Percentiles rank a stretch among this genome's conserved stretches.
phyloP scores from a whole-genome alignment of 495 filamentous ascomycete genomes.

The Penicillium flavigenum region DNA sequence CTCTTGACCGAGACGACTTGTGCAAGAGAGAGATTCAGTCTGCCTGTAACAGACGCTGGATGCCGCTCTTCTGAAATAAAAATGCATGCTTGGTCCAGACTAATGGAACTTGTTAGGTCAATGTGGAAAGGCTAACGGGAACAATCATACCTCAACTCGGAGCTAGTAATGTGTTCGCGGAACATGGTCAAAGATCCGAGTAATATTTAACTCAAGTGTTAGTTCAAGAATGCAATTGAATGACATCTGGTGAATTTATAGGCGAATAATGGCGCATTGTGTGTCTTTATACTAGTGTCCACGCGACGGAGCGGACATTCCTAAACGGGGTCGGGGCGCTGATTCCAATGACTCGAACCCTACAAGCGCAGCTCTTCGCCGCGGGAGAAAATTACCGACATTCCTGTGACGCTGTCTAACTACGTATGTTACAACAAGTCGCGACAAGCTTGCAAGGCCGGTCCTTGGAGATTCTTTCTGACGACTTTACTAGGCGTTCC shows the following conservation, averaged over 20 bases:
- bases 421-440: not conserved
- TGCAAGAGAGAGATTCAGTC: constrained; percentile 14
- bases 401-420: constrained; percentile 3
- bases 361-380: constrained; percentile 3
- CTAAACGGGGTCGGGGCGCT: constrained; percentile 15
- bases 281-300: constrained; percentile 5
- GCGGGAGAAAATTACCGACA: not conserved
- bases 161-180: not conserved
- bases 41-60: constrained; percentile 18
- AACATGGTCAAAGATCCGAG: constrained; percentile 1
- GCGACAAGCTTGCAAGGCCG: not conserved
- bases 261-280: constrained; percentile 3
- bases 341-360: not conserved
- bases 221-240: not conserved
- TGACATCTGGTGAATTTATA: not conserved
- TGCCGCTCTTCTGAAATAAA: constrained; percentile 15
- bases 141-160: constrained; percentile 7
- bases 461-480: not conserved
- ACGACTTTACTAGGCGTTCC: not conserved
- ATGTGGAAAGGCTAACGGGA: not conserved
- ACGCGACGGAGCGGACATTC: constrained; percentile 13
- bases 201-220: not conserved
- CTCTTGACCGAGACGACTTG: constrained; percentile 10
- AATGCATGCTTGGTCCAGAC: constrained; percentile 23
- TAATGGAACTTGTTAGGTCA: constrained; percentile 10